These are phyloP conservation scores for Neurospora sp. DNA, from an alignment of 495 filamentous ascomycete genomes.

Conservation along the genomic window DNA sequence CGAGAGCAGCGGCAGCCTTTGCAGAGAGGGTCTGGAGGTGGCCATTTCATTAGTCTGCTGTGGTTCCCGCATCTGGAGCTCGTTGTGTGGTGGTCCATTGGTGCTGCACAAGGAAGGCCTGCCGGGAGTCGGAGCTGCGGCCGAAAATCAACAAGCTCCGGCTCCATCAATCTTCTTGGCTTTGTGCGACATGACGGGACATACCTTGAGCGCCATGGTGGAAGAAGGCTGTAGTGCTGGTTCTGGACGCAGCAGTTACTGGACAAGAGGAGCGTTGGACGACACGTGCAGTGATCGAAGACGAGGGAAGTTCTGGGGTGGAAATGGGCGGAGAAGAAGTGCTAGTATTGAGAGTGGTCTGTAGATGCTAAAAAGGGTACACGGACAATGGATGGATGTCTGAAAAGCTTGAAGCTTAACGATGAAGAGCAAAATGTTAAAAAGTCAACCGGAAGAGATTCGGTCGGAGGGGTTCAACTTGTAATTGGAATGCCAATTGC, in stretches of 20 bases:
- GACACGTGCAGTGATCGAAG: not conserved
- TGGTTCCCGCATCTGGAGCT: not conserved
- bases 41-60: slow-evolving; percentile 9
- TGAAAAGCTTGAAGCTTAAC: not conserved
- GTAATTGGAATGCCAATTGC: not conserved
- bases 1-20: slow-evolving; percentile 77
- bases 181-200: not conserved
- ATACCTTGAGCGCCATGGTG: slow-evolving; percentile 41
- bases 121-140: not conserved
- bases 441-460: not conserved
- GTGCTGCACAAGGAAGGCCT: not conserved
- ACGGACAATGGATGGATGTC: not conserved
- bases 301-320: not conserved
- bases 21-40: slow-evolving; percentile 64
- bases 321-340: not conserved
- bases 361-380: not conserved
- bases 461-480: not conserved
- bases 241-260: not conserved
- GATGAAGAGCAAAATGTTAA: not conserved
- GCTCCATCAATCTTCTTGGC: not conserved
- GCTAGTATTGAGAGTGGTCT: not conserved
- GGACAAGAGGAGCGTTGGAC: not conserved
- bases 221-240: not conserved
- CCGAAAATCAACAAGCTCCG: not conserved
- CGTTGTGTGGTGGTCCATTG: not conserved